Percentiles rank a stretch among this genome's conserved stretches.
Conservation (phyloP, 2,329 filamentous ascomycete genomes). For the Lachnellula arida region DNA sequence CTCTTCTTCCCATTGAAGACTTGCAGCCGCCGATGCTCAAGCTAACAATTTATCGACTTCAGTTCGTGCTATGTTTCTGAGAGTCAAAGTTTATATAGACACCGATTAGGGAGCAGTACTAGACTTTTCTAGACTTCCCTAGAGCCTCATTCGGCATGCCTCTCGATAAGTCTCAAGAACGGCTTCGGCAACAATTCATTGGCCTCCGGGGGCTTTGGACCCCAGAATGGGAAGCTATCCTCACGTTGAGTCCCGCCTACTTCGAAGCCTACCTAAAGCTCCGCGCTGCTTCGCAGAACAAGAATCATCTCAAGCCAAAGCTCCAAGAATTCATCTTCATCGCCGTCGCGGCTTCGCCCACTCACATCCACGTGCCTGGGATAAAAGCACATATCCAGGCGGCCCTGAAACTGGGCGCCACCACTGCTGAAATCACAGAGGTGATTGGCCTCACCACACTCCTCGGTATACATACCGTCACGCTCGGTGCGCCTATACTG, state of each 20-base stretch:
- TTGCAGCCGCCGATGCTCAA: no score
- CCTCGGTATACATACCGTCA: slow-evolving; percentile 44
- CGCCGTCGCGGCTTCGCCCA: slow-evolving; percentile 39
- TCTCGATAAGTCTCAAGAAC: neutral
- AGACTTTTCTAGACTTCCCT: no score
- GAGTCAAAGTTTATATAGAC: no score
- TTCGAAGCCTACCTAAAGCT: slow-evolving; percentile 5
- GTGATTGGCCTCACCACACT: slow-evolving; percentile 40
- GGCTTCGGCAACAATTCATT: slow-evolving; percentile 1
- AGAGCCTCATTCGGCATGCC: no score
- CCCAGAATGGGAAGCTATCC: slow-evolving; percentile 1
- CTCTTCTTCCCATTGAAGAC: no score
- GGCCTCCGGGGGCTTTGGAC: neutral
- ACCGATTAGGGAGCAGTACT: no score
- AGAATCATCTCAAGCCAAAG: slow-evolving; percentile 36
- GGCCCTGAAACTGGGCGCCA: slow-evolving; percentile 38
- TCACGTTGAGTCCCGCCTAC: slow-evolving; percentile 5
- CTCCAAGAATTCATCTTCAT: slow-evolving; percentile 40
- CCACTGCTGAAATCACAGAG: slow-evolving; percentile 40
- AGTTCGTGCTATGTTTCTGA: no score
- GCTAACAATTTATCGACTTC: no score
- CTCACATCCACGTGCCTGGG: slow-evolving; percentile 41
- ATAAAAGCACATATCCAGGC: slow-evolving; percentile 38
- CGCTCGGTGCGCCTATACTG: slow-evolving; percentile 42
- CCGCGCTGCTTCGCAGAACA: slow-evolving; percentile 10